Evolutionary conservation across 345 rosid genomes (phyloP), one percentile per base, ranked within the genome.

Genomic region (Nephelium lappaceum): DNA sequence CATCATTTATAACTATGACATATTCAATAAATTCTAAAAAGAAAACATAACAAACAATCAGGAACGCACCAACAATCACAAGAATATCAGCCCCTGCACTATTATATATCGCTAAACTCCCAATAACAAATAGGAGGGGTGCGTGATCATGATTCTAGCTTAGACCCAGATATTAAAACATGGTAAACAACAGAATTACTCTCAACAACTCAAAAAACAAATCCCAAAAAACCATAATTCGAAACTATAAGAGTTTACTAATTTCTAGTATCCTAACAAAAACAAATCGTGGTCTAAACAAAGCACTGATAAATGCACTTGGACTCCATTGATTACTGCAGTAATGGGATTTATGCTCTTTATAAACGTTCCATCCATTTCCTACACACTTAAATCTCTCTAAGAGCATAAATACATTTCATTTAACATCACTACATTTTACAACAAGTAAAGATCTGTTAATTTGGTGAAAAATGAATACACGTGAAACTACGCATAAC

Each of bases 351-450:
- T 16, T 18, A 62, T 19, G 12, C 36, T 4, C 45, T 57, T 27
- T 18, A 71, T 42, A 49, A 45, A 72, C 25, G 39, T 72, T n/a
- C 19, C 39, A 18, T 57, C 53, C 21, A 39, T 60, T 58, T 39
- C 3, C 31, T 11, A 21, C 15, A 24, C 38, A n/a, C 8, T 58
- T 18, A 58, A 42, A 42, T 68, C 71, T 18, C 24, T 23, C 71
- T 12, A 42, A 21, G 11, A 11, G n/a, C 67, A n/a, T 41, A 5
- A 38, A 72, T 12, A 25, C 69, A 62, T 62, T 53, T 5, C 58
- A 21, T 57, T 73, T 66, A 73, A 72, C 11, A 27, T 45, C 71
- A 75, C 27, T 49, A 43, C 36, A 23, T n/a, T 60, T 31, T 27
- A 31, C 36, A 18, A 64, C 18, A 24, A 60, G 42, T 8, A 15